Evolutionary conservation across 495 filamentous ascomycete species (phyloP).

Genomic region (Aspergillus biplanus): DNA sequence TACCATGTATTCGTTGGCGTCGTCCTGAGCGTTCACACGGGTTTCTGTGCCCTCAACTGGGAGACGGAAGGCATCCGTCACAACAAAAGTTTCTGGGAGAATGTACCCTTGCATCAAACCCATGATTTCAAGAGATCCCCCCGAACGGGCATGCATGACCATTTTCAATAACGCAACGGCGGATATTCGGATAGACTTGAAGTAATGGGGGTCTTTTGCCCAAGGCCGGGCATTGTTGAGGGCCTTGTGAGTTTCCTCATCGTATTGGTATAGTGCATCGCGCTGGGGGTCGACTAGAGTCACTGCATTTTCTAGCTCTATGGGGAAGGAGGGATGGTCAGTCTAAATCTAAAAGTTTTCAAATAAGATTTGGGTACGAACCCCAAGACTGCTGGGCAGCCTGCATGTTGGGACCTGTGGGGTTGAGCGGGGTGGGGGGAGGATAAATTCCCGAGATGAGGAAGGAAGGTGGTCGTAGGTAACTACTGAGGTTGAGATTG

Average conservation of each 20-base stretch:
- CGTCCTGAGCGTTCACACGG: constrained; percentile 90
- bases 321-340: constrained; percentile 9
- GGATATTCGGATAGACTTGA: constrained; percentile 90
- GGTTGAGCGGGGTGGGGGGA: constrained; percentile 15
- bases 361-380: constrained; percentile 28
- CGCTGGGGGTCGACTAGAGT: constrained; percentile 80
- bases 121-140: constrained; percentile 94
- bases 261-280: constrained; percentile 90
- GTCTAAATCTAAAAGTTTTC: constrained; percentile 13
- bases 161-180: constrained; percentile 96
- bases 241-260: constrained; percentile 64
- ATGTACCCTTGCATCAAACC: constrained; percentile 98
- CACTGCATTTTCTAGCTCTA: constrained; percentile 89
- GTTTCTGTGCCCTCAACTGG: constrained; percentile 99
- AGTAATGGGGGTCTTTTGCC: constrained; percentile 81
- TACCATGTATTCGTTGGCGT: constrained; percentile 97
- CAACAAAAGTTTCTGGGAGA: constrained; percentile 75
- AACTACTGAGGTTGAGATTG: neutral
- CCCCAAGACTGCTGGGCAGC: constrained; percentile 65
- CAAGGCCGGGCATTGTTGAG: constrained; percentile 68
- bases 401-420: constrained; percentile 43
- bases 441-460: neutral
- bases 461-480: neutral
- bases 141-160: constrained; percentile 97
- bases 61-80: constrained; percentile 92